phyloP scores from a whole-genome alignment of 805 yeast genomes.

The Saccharomyces paradoxus region DNA sequence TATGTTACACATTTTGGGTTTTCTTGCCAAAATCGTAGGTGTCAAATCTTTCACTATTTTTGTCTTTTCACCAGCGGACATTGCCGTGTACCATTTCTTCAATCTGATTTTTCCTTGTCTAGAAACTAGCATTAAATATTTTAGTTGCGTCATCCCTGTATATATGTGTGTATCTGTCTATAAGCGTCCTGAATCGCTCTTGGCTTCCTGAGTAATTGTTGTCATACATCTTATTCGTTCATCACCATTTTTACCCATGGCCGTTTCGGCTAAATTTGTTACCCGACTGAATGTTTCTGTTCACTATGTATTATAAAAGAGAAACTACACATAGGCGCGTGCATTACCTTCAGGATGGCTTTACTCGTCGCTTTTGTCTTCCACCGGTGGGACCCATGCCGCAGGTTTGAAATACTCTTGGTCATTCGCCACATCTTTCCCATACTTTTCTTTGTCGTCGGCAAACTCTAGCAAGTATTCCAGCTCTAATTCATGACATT shows the following conservation, averaged over 20 bases:
- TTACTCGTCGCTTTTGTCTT: conserved; percentile 27
- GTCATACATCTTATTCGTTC: not conserved
- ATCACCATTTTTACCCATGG: not conserved
- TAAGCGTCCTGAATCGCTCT: not conserved
- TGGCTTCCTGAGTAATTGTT: not conserved
- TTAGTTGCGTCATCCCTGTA: conserved; percentile 37
- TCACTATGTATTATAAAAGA: not conserved
- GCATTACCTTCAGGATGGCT: not conserved
- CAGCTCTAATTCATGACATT: conserved; percentile 85
- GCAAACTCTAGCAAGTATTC: conserved; percentile 77
- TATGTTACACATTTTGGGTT: conserved; percentile 93
- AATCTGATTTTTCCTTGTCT: conserved; percentile 93
- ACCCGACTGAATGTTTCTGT: not conserved
- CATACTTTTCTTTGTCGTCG: conserved; percentile 46
- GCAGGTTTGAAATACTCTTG: conserved; percentile 71
- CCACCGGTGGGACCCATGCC: conserved; percentile 49
- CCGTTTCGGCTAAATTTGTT: not conserved
- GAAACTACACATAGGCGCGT: not conserved
- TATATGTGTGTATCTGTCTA: not conserved
- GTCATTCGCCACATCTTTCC: conserved; percentile 37
- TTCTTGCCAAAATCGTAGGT: conserved; percentile 72
- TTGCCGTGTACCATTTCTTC: conserved; percentile 85
- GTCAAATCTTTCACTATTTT: conserved; percentile 80
- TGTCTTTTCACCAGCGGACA: conserved; percentile 76
- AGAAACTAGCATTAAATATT: conserved; percentile 72